phyloP scores from a whole-genome alignment of 2,329 filamentous ascomycete species.

The Ophiostoma novo-ulmi region DNA sequence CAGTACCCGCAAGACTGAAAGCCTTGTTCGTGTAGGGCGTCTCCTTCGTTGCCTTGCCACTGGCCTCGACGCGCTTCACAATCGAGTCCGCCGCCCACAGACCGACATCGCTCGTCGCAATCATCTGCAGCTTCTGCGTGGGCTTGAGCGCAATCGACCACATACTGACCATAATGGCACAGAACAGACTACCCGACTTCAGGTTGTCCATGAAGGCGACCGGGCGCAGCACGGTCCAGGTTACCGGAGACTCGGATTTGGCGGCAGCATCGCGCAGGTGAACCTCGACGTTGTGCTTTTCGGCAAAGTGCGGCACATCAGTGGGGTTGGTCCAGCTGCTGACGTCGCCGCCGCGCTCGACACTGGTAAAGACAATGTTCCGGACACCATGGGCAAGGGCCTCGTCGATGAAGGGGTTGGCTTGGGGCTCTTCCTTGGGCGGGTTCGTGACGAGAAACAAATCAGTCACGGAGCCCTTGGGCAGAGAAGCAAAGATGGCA shows the following conservation, averaged over 20 bases:
- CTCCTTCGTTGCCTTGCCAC: constrained; percentile 28
- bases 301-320: constrained; percentile 30
- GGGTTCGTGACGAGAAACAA: constrained; percentile 36
- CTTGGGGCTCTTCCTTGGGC: constrained; percentile 36
- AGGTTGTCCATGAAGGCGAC: constrained; percentile 41
- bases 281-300: constrained; percentile 56
- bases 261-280: constrained; percentile 43
- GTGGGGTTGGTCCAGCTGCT: constrained; percentile 32
- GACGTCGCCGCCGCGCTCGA: constrained; percentile 34
- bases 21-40: constrained; percentile 33
- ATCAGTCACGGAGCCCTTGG: constrained; percentile 31
- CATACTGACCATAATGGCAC: constrained; percentile 33
- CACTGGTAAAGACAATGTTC: constrained; percentile 33
- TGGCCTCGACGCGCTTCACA: constrained; percentile 23
- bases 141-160: constrained; percentile 31
- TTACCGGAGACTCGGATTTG: constrained; percentile 10
- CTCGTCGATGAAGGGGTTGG: constrained; percentile 35
- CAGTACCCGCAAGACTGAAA: constrained; percentile 35
- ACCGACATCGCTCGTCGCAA: constrained; percentile 39
- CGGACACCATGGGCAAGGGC: constrained; percentile 33
- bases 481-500: constrained; percentile 35
- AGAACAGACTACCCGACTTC: constrained; percentile 31
- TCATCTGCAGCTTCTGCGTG: constrained; percentile 35
- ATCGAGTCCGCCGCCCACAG: constrained; percentile 35
- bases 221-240: constrained; percentile 40